These are phyloP conservation scores for Ploettnerulaceae sp. DNA, from an alignment of 2,329 filamentous ascomycete species.

Conservation along the genomic window DNA sequence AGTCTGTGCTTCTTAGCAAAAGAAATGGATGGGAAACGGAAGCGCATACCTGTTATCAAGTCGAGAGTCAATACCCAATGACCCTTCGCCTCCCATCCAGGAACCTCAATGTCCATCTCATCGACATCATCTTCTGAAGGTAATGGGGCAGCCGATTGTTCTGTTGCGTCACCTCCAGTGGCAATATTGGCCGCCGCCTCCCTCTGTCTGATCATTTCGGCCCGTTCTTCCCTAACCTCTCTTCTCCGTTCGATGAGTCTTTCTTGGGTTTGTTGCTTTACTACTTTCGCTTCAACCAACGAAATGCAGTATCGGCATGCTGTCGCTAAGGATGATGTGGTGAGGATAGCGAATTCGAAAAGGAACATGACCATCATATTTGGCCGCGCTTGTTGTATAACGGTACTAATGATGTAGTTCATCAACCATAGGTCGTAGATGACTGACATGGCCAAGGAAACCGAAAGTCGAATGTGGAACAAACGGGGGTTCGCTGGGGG, in stretches of 20 bases:
- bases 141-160: constrained; percentile 40
- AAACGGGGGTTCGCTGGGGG: constrained; percentile 81
- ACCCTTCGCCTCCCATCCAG: constrained; percentile 94
- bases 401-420: constrained; percentile 73
- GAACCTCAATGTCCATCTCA: constrained; percentile 90
- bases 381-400: constrained; percentile 81
- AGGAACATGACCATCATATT: constrained; percentile 99
- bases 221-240: constrained; percentile 58
- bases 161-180: constrained; percentile 28
- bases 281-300: constrained; percentile 70
- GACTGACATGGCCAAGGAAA: constrained; percentile 75
- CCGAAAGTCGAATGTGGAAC: constrained; percentile 77
- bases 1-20: constrained; percentile 51
- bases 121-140: constrained; percentile 73
- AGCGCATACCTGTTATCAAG: constrained; percentile 64
- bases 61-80: constrained; percentile 89
- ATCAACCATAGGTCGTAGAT: constrained; percentile 77
- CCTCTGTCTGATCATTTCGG: constrained; percentile 41
- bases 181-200: constrained; percentile 38
- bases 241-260: constrained; percentile 63
- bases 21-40: background rate
- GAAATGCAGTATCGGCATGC: constrained; percentile 73
- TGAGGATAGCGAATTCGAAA: constrained; percentile 90
- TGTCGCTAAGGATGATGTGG: constrained; percentile 76
- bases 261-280: constrained; percentile 66